Percentiles rank a stretch among this genome's conserved stretches.
These are phyloP conservation scores for Vitis hybrid DNA, from an alignment of 177 flowering plant species.

Conservation along the genomic window DNA sequence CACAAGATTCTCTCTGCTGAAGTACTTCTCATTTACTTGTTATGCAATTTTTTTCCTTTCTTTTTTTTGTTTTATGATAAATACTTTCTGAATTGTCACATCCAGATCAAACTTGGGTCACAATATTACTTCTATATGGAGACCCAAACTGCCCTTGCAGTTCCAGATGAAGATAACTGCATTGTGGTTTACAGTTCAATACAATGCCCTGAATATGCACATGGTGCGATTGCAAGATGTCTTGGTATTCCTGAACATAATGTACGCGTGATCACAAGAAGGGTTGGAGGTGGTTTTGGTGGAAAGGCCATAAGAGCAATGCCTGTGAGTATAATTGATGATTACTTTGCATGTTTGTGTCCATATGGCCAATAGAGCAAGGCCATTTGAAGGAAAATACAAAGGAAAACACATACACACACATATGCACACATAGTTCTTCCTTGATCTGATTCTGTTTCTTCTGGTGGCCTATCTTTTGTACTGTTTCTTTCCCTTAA, in stretches of 20 bases:
- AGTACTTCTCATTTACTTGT: constrained; percentile 32
- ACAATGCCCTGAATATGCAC: constrained; percentile 66
- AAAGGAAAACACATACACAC: no score
- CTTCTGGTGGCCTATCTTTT: no score
- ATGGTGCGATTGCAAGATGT: constrained; percentile 57
- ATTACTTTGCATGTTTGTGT: no score
- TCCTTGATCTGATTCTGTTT: no score
- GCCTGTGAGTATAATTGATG: constrained; percentile 51
- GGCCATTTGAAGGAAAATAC: no score
- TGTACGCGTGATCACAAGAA: constrained; percentile 82
- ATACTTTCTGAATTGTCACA: not conserved
- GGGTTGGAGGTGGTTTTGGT: constrained; percentile 96
- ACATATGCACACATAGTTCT: no score
- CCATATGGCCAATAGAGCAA: no score
- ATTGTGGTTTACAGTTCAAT: constrained; percentile 74
- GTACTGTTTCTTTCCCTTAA: no score
- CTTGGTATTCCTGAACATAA: constrained; percentile 84
- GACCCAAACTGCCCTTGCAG: constrained; percentile 84
- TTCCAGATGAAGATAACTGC: constrained; percentile 95
- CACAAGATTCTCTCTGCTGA: constrained; percentile 64
- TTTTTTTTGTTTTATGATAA: not conserved
- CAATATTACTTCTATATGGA: constrained; percentile 94
- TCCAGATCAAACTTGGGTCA: constrained; percentile 79
- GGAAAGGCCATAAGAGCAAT: constrained; percentile 71
- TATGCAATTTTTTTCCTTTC: not conserved